Conservation (phyloP, 2,329 filamentous ascomycete species). For the Aaosphaeria arxii region DNA sequence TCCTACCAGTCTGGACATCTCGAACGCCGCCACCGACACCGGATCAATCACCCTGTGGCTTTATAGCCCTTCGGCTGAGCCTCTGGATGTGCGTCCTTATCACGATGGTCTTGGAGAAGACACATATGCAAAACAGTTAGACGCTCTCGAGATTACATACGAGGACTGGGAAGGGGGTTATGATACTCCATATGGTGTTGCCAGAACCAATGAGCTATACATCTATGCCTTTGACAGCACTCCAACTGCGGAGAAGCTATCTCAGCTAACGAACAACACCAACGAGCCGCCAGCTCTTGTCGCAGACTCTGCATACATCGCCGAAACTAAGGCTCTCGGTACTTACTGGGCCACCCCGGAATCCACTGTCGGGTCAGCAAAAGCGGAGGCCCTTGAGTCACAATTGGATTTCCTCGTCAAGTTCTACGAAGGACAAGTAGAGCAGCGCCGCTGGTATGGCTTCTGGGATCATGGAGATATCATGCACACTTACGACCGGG, state of each 20-base stretch:
- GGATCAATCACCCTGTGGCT: constrained; percentile 60
- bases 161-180: constrained; percentile 59
- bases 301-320: constrained; percentile 49
- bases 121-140: constrained; percentile 56
- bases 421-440: constrained; percentile 56
- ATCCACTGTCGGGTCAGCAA: constrained; percentile 19
- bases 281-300: constrained; percentile 54
- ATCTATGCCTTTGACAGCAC: constrained; percentile 54
- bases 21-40: constrained; percentile 47
- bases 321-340: constrained; percentile 53
- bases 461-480: constrained; percentile 63
- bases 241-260: constrained; percentile 48
- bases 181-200: constrained; percentile 57
- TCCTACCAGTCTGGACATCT: constrained; percentile 57
- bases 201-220: constrained; percentile 56
- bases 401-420: constrained; percentile 56
- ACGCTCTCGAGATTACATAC: constrained; percentile 62
- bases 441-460: constrained; percentile 60
- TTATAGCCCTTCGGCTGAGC: constrained; percentile 55
- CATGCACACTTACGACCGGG: constrained; percentile 60
- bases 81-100: constrained; percentile 56
- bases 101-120: constrained; percentile 58
- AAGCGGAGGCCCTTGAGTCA: constrained; percentile 45
- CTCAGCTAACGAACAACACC: constrained; percentile 44
- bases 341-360: constrained; percentile 53